Conservation (phyloP, 192 early-diverging fungal genomes). For the Spizellomyces punctatus region DNA sequence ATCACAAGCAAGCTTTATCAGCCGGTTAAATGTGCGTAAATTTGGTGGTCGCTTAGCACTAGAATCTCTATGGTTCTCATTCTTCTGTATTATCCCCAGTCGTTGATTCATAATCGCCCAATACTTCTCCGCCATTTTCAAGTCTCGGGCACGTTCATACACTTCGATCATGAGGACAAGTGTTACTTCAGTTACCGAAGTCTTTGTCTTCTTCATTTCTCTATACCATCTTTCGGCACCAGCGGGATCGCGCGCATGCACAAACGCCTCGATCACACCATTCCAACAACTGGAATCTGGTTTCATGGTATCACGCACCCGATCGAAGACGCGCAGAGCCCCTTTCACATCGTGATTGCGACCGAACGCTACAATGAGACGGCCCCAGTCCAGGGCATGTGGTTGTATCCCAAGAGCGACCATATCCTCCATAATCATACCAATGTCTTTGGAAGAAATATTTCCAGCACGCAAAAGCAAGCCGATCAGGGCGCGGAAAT, state of each 20-base stretch:
- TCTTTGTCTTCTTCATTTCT: background rate
- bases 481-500: background rate
- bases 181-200: background rate
- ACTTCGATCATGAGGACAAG: constrained; percentile 14
- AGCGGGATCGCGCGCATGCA: background rate
- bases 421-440: constrained; percentile 13
- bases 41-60: background rate
- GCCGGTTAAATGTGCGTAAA: constrained; percentile 7
- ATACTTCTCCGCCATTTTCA: constrained; percentile 1
- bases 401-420: background rate
- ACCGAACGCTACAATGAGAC: constrained; percentile 12
- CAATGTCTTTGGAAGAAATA: background rate
- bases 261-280: constrained; percentile 16
- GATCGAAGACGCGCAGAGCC: background rate
- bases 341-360: background rate
- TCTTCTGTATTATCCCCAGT: background rate
- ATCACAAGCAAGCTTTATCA: constrained; percentile 1
- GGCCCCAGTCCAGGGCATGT: constrained; percentile 14
- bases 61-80: background rate
- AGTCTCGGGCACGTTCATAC: constrained; percentile 10
- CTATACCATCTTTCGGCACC: background rate
- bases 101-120: constrained; percentile 1
- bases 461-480: background rate
- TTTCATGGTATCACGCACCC: background rate
- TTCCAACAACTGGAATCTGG: constrained; percentile 16